Evolutionary conservation across 1,139 yeast species (phyloP), one percentile per base, ranked within the genome.

Genomic region (Debaryomyces sp.): DNA sequence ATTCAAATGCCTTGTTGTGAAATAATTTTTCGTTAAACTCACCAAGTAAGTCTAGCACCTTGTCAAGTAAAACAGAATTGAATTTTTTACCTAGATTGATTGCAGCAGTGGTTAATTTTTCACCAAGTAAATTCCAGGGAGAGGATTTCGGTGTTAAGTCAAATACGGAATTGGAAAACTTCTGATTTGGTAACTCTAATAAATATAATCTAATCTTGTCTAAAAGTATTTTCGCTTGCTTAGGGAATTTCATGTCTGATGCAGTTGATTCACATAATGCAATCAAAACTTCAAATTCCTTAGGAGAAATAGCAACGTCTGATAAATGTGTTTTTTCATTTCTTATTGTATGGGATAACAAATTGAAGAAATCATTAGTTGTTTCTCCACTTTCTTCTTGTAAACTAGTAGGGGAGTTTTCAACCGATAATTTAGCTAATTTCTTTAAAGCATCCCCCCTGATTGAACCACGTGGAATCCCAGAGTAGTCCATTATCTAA

Each of bases 211-310:
- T 66, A 42, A 91, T 73, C 49, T 85, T 81, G 10, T 73, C 67
- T 30, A 85, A 62, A 29, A 89, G 66, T 8, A 73, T 62, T 13
- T 67, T 63, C 1, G 88, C 91, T 49, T 84, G 85, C 5, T 61
- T 63, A 18, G 65, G 58, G 44, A 66, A 60, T 44, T 74, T 73
- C 50, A 70, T 61, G 9, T 82, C 73, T 33, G 59, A 61, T 2
- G 66, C 54, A 7, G 85, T 76, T 17, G 89, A 73, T 22, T 76
- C 77, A 47, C 89, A 81, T 24, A 90, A 67, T 0, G 96, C 89
- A 45, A 84, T 60, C 49, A 91, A 68, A 5, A 86, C 82, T 60
- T 91, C 96, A 59, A 84, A 78, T 62, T 90, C 96, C 46, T 79
- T 80, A 32, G 72, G 62, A 2, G 78, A 64, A 45, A 83, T 71